These are phyloP conservation scores for Cercophora newfieldiana DNA, from an alignment of 495 filamentous ascomycete genomes.

Conservation along the genomic window DNA sequence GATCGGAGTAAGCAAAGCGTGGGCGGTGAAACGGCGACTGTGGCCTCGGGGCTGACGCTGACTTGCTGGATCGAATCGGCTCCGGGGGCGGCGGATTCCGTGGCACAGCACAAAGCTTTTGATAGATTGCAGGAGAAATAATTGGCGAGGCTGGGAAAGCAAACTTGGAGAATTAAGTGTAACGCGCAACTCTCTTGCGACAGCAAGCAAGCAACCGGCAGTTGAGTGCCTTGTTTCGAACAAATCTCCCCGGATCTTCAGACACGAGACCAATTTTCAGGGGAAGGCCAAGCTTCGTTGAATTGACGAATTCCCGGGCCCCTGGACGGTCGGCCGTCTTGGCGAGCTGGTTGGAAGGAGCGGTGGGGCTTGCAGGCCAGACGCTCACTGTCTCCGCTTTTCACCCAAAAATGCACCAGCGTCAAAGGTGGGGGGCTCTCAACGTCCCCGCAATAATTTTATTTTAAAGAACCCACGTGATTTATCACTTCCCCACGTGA, in stretches of 20 bases:
- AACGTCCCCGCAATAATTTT: too few species aligned
- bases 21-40: neutral
- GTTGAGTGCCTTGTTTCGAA: neutral
- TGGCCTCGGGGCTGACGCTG: neutral
- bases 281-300: neutral
- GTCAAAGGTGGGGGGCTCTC: too few species aligned
- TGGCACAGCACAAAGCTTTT: neutral
- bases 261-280: neutral
- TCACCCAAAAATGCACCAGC: neutral
- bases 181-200: neutral
- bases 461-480: too few species aligned
- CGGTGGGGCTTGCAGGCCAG: neutral
- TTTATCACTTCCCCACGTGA: neutral
- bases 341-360: neutral
- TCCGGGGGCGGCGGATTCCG: neutral
- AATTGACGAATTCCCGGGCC: conserved; percentile 1
- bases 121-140: neutral
- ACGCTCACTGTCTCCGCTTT: neutral
- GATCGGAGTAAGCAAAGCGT: neutral
- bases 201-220: neutral
- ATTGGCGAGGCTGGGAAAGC: neutral
- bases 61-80: neutral
- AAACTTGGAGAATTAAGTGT: neutral
- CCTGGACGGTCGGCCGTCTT: neutral
- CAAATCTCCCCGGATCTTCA: conserved; percentile 2